A percentile compares a stretch with the other conserved stretches of the same genome.
phyloP scores from a whole-genome alignment of 2,329 filamentous ascomycete species.

The Xylaria sp. region DNA sequence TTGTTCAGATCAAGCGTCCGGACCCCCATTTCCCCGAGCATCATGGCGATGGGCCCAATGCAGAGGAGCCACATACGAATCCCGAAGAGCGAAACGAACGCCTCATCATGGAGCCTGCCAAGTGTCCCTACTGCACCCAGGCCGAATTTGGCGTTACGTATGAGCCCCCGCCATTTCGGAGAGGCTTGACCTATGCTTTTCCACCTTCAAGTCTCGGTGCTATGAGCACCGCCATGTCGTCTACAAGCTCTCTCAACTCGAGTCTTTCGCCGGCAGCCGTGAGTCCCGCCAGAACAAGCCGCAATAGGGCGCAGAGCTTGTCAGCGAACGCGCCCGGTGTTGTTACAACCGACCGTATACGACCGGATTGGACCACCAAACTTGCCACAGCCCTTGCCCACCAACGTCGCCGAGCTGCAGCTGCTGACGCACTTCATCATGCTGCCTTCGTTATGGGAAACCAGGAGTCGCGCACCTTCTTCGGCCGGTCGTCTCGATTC shows the following conservation, averaged over 20 bases:
- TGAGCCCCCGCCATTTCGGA: constrained; percentile 85
- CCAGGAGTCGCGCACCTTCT: constrained; percentile 63
- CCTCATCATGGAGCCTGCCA: constrained; percentile 89
- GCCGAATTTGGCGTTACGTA: constrained; percentile 98
- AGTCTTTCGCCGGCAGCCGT: constrained; percentile 55
- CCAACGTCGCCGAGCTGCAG: constrained; percentile 85
- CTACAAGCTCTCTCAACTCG: constrained; percentile 80
- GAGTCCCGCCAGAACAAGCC: constrained; percentile 49
- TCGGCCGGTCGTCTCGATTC: constrained; percentile 62
- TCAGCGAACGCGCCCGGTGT: constrained; percentile 87
- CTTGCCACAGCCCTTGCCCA: constrained; percentile 85
- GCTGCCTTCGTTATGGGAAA: constrained; percentile 90
- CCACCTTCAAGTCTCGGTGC: constrained; percentile 58
- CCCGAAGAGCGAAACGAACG: constrained; percentile 67
- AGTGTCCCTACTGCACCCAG: constrained; percentile 94
- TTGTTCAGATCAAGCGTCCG: constrained; percentile 92
- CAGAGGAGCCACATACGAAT: constrained; percentile 45
- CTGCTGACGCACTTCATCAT: constrained; percentile 92
- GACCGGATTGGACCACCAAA: constrained; percentile 95
- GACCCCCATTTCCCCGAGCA: constrained; percentile 83
- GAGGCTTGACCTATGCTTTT: constrained; percentile 78
- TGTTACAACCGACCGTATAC: constrained; percentile 89
- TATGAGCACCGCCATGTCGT: constrained; percentile 81
- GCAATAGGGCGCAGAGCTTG: constrained; percentile 67
- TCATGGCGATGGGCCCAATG: constrained; percentile 54